Evolutionary conservation across 1,139 yeast species (phyloP).

Genomic region (Blastobotrys indianensis): DNA sequence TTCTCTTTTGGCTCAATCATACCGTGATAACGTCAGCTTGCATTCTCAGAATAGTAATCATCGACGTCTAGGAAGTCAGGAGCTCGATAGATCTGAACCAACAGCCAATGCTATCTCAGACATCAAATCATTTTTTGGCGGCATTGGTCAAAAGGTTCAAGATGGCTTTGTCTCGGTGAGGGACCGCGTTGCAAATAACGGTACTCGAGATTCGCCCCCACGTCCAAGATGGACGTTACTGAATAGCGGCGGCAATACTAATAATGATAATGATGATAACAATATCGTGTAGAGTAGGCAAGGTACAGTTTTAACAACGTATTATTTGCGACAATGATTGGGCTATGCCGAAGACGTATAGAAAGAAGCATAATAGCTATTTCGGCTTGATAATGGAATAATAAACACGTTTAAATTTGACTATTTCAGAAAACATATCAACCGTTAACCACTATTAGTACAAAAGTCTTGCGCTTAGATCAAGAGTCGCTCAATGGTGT

Average conservation of each 20-base stretch:
- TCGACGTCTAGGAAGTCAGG: not conserved
- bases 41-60: not conserved
- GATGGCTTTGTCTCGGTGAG: slow-evolving; percentile 16
- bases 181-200: not conserved
- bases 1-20: not conserved
- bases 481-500: slow-evolving; percentile 96
- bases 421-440: not conserved
- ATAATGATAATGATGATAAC: slow-evolving; percentile 9
- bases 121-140: slow-evolving; percentile 19
- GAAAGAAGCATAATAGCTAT: no score
- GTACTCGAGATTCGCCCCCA: not conserved
- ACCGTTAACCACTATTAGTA: not conserved
- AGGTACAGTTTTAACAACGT: no score
- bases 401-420: no score
- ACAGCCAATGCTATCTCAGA: not conserved
- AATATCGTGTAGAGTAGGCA: not conserved
- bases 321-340: no score
- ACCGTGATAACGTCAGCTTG: not conserved
- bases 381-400: no score
- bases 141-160: slow-evolving; percentile 17
- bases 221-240: slow-evolving; percentile 16
- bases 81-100: not conserved
- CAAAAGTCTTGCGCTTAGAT: slow-evolving; percentile 45
- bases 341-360: no score
- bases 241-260: slow-evolving; percentile 9